Conservation (phyloP, 2,329 filamentous ascomycete genomes). For the Colletotrichum plurivorum region DNA sequence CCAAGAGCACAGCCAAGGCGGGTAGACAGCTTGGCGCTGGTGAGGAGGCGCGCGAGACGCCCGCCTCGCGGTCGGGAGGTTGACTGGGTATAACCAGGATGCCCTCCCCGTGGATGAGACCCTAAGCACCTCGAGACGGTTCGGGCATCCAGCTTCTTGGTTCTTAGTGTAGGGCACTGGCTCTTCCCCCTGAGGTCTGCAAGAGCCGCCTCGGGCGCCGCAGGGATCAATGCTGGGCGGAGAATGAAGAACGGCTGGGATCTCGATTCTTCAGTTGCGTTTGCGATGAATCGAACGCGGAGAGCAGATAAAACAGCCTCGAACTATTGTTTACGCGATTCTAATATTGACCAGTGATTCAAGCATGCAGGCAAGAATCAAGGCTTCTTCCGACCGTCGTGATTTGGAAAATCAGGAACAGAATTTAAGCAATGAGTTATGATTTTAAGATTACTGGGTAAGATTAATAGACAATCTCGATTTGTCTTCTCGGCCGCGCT, state of each 20-base stretch:
- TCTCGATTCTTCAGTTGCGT: conserved; percentile 9
- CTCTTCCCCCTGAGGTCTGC: neutral
- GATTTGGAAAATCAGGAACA: neutral
- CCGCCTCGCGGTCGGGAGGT: neutral
- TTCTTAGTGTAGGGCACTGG: neutral
- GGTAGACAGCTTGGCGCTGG: conserved; percentile 22
- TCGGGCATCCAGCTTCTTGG: conserved; percentile 3
- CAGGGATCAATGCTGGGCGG: neutral
- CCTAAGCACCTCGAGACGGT: conserved; percentile 27
- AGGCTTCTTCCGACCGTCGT: neutral
- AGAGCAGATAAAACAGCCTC: neutral
- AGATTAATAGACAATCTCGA: conserved; percentile 4
- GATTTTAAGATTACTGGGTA: conserved; percentile 12
- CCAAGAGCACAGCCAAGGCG: conserved; percentile 16
- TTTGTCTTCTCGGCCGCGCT: conserved; percentile 14
- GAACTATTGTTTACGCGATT: neutral
- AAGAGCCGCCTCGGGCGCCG: neutral
- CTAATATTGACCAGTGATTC: neutral
- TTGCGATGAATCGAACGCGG: neutral
- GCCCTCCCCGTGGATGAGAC: conserved; percentile 18
- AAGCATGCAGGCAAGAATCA: neutral
- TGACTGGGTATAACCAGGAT: conserved; percentile 6
- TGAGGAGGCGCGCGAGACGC: neutral
- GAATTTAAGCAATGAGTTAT: neutral
- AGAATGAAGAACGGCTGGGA: neutral